Conservation (phyloP, 2,329 filamentous ascomycete species). For the Colletotrichum sp. region DNA sequence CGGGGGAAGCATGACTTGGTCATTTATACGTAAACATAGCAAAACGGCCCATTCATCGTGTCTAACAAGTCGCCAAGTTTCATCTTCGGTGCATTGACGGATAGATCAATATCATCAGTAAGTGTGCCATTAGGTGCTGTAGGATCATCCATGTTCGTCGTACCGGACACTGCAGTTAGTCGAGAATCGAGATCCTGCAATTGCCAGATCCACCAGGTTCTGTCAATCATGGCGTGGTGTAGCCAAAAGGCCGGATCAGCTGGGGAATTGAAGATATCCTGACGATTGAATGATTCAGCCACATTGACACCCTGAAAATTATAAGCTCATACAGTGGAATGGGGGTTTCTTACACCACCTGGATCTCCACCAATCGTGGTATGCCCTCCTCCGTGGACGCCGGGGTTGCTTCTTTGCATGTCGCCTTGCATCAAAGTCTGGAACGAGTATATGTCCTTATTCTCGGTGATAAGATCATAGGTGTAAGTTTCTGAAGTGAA, state of each 20-base stretch:
- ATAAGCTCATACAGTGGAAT: not conserved
- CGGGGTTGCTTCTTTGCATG: constrained; percentile 22
- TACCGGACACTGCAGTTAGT: constrained; percentile 18
- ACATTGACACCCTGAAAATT: not conserved
- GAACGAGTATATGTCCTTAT: constrained; percentile 34
- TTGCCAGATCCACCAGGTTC: constrained; percentile 31
- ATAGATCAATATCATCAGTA: constrained; percentile 30
- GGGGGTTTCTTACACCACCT: constrained; percentile 17
- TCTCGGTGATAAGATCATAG: constrained; percentile 31
- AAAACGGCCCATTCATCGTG: constrained; percentile 31
- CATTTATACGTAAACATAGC: constrained; percentile 32
- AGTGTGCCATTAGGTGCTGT: constrained; percentile 14
- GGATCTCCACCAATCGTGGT: constrained; percentile 42
- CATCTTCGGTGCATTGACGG: constrained; percentile 23
- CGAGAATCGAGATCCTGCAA: constrained; percentile 20
- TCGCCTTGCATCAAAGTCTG: constrained; percentile 39
- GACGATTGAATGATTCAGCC: not conserved
- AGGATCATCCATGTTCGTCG: constrained; percentile 2
- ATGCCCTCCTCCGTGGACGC: constrained; percentile 42
- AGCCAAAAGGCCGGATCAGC: constrained; percentile 31
- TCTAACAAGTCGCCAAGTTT: constrained; percentile 36
- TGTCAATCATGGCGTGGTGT: constrained; percentile 30
- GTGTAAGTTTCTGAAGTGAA: constrained; percentile 13
- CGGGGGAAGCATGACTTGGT: not conserved
- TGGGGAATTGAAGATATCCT: constrained; percentile 33